A percentile compares a stretch with the other conserved stretches of the same genome.
Conservation (phyloP, 163 green algal genomes). For the Scenedesmus sp. region DNA sequence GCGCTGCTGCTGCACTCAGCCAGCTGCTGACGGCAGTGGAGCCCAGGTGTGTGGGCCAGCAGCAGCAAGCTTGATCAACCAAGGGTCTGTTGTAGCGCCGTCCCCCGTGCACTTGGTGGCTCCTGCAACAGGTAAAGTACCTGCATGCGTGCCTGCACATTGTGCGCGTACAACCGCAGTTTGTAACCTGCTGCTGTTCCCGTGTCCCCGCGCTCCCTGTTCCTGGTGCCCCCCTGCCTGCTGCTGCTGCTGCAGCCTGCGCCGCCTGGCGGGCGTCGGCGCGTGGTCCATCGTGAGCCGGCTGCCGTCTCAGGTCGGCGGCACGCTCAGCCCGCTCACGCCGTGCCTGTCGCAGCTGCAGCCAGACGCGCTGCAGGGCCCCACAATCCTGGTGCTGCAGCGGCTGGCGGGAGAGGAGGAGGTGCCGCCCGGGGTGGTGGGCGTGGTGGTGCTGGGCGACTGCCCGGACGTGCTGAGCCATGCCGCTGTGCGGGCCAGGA, state of each 20-base stretch:
- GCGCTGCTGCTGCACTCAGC: slow-evolving; percentile 57
- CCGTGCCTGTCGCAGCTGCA: slow-evolving; percentile 60
- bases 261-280: slow-evolving; percentile 49
- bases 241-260: slow-evolving; percentile 53
- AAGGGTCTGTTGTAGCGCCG: too few relatives aligned
- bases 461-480: slow-evolving; percentile 74
- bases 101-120: too few relatives aligned
- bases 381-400: slow-evolving; percentile 68
- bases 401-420: slow-evolving; percentile 85
- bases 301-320: slow-evolving; percentile 12
- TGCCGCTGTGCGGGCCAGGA: slow-evolving; percentile 68
- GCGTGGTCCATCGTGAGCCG: slow-evolving; percentile 50
- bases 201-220: too few relatives aligned
- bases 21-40: slow-evolving; percentile 64
- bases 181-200: too few relatives aligned
- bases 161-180: too few relatives aligned
- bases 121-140: too few relatives aligned
- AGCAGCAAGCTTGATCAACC: neutral
- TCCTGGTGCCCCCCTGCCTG: neutral
- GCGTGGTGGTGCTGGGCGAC: slow-evolving; percentile 76
- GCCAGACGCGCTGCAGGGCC: slow-evolving; percentile 42
- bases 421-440: slow-evolving; percentile 92
- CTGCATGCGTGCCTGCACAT: neutral
- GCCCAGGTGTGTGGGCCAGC: slow-evolving; percentile 42
- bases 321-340: slow-evolving; percentile 35